Evolutionary conservation across 345 rosid species (phyloP).

Genomic region (Schrenkiella parvula): DNA sequence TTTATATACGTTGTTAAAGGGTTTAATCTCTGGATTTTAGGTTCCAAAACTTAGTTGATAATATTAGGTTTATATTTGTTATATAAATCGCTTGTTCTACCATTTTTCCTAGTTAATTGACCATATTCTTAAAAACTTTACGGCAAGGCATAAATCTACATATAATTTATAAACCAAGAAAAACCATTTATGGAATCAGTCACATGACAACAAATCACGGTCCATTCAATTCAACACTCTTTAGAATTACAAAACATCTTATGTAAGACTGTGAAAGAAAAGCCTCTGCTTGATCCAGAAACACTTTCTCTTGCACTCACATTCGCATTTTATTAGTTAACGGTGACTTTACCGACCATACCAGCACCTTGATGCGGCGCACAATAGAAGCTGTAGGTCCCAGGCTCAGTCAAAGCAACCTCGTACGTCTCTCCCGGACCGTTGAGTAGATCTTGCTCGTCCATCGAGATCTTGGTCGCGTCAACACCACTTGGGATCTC

Average conservation of each 20-base stretch:
- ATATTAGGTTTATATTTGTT: not conserved
- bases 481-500: slow-evolving; percentile 89
- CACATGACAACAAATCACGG: slow-evolving; percentile 5
- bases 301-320: not conserved
- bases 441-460: slow-evolving; percentile 65
- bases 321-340: slow-evolving; percentile 44
- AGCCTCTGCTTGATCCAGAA: slow-evolving; percentile 9
- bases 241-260: slow-evolving; percentile 2
- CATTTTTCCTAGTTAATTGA: not conserved
- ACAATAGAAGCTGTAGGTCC: slow-evolving; percentile 79
- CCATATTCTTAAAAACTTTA: not conserved
- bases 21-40: not conserved
- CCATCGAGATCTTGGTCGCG: slow-evolving; percentile 79
- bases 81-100: not conserved
- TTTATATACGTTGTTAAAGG: not conserved
- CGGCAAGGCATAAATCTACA: not conserved
- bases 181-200: slow-evolving; percentile 5
- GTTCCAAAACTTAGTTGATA: not conserved
- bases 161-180: not conserved
- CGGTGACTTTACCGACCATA: slow-evolving; percentile 90
- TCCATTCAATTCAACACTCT: slow-evolving; percentile 24
- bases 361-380: slow-evolving; percentile 98
- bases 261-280: slow-evolving; percentile 10
- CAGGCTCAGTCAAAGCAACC: slow-evolving; percentile 76
- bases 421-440: slow-evolving; percentile 64